A percentile compares a stretch with the other conserved stretches of the same genome.
Conservation (phyloP, 768 basidiomycete genomes). For the Psilocybe tampanensis region DNA sequence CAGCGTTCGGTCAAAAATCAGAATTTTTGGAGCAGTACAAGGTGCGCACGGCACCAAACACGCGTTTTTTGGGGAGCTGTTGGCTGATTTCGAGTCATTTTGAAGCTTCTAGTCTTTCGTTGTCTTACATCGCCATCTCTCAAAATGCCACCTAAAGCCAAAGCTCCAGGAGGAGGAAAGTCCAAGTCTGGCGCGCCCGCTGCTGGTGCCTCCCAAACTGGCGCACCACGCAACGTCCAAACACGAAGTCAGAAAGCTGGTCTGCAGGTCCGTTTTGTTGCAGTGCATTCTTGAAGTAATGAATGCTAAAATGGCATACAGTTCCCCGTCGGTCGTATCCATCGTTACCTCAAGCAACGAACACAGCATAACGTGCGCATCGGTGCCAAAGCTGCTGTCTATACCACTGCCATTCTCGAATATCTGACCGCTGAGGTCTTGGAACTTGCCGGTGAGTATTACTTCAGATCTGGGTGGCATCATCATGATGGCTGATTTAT, state of each 20-base stretch:
- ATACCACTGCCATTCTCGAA: conserved; percentile 94
- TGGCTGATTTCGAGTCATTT: conserved; percentile 7
- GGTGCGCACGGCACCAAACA: conserved; percentile 10
- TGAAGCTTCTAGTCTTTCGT: conserved; percentile 2
- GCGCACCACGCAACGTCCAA: conserved; percentile 45
- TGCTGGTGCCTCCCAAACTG: conserved; percentile 26
- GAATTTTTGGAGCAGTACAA: conserved; percentile 6
- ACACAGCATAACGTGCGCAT: conserved; percentile 95
- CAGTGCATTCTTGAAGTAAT: background rate
- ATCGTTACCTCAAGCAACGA: conserved; percentile 90
- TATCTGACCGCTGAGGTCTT: conserved; percentile 96
- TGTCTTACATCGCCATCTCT: background rate
- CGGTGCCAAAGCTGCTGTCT: conserved; percentile 97
- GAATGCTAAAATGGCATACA: conserved; percentile 33
- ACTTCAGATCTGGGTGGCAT: conserved; percentile 8
- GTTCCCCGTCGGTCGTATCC: conserved; percentile 98
- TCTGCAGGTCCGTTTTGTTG: conserved; percentile 62
- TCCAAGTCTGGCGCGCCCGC: conserved; percentile 52
- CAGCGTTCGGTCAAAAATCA: background rate
- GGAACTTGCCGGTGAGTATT: conserved; percentile 91
- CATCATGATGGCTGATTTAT: background rate
- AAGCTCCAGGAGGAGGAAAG: conserved; percentile 62
- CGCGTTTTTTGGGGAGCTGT: background rate
- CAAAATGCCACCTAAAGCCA: conserved; percentile 49
- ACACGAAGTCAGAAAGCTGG: conserved; percentile 86